A percentile compares a stretch with the other conserved stretches of the same genome.
Conservation (phyloP, 495 filamentous ascomycete species). For the Letharia lupina region DNA sequence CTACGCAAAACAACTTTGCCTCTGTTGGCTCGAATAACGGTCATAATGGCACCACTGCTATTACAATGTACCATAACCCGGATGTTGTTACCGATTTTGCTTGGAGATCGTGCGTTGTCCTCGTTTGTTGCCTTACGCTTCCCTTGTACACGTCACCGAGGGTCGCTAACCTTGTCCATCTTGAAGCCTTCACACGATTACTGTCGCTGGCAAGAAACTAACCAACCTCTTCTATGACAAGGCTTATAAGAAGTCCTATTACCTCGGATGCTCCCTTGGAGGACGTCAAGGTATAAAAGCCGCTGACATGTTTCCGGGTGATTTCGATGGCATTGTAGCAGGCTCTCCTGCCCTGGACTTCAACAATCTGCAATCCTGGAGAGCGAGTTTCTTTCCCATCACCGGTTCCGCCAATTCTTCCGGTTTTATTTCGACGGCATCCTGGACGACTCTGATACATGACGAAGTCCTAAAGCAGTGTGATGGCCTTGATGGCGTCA, state of each 20-base stretch:
- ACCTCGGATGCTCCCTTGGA: slow-evolving; percentile 49
- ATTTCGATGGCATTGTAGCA: slow-evolving; percentile 60
- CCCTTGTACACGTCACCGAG: neutral
- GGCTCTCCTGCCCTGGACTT: slow-evolving; percentile 48
- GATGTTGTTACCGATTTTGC: slow-evolving; percentile 46
- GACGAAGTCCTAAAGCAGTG: slow-evolving; percentile 57
- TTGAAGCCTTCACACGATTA: slow-evolving; percentile 39
- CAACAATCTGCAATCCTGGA: slow-evolving; percentile 45
- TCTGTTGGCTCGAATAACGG: slow-evolving; percentile 50
- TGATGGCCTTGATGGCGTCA: slow-evolving; percentile 53
- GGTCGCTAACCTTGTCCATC: slow-evolving; percentile 13
- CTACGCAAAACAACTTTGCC: slow-evolving; percentile 44
- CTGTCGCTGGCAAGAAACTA: slow-evolving; percentile 44
- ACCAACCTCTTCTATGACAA: slow-evolving; percentile 41
- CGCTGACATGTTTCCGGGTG: slow-evolving; percentile 42
- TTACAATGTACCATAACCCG: slow-evolving; percentile 42
- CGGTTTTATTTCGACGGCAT: slow-evolving; percentile 42
- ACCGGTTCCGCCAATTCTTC: slow-evolving; percentile 39
- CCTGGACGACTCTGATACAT: slow-evolving; percentile 43
- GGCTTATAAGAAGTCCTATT: slow-evolving; percentile 43
- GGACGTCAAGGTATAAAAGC: slow-evolving; percentile 47
- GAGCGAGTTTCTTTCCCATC: slow-evolving; percentile 44
- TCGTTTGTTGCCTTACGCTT: neutral
- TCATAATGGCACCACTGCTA: slow-evolving; percentile 46
- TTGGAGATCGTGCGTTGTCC: slow-evolving; percentile 32